Base-by-base conservation (phyloP, 108 stramenopile genomes). In the Nitzschia putrida region DNA sequence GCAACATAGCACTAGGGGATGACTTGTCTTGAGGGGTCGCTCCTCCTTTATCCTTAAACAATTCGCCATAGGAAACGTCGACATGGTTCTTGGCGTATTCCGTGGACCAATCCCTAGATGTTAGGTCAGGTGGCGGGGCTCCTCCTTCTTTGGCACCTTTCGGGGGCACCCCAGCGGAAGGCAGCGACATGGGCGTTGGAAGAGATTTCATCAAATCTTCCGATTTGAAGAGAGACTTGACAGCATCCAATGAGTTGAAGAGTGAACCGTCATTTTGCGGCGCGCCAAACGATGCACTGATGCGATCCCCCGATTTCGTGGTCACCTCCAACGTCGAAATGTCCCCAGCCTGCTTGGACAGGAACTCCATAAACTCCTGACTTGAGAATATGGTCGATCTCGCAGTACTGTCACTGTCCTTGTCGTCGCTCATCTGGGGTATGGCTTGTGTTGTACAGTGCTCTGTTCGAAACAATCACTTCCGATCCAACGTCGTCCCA, bases 81-180 rank as follows among this genome's bases (percentile, higher is more conserved):
- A 77, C 76, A 59, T 77, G 76, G 25, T 43, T 61, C 40, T 66
- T 70, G 42, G 14, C 43, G 53, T 71, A 71, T 25, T 77, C 61
- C 12, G 52, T 9, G 4, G 41, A 26, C 76, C 69, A 77, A 4
- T 77, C 69, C 23, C 22, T 41, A 12, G 76, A 69, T 37, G 65
- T 44, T n/a, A 63, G 43, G n/a, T 57, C n/a, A 11, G 25, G 23
- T 23, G 55, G 29, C 2, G 18, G n/a, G 47, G 47, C n/a, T 3
- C 14, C 44, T 13, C 13, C 47, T 49, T 16, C n/a, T 18, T 16
- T 18, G 18, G 18, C 3, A 18, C 2, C 18, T 18, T 18, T 49
- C 3, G 47, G 14, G 47, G 18, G 47, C 6, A 5, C 2, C 2
- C 47, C 47, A 18, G 4, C 47, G 6, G 47, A 16, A 49, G 47